Evolutionary conservation across 805 yeast species (phyloP).

Genomic region (Danielia reshetovae): DNA sequence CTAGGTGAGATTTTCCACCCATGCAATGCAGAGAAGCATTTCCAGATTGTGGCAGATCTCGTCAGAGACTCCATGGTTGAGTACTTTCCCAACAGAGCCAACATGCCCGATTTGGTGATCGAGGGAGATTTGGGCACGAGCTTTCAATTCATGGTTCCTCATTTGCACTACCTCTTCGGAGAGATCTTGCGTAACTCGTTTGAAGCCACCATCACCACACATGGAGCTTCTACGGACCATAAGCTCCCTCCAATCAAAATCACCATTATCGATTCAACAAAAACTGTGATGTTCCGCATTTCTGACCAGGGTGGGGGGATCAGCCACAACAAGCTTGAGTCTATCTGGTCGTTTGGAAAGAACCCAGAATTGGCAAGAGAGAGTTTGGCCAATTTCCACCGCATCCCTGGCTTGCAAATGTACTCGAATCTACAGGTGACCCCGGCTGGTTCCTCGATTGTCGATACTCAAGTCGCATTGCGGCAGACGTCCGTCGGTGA

Average conservation of each 20-base stretch:
- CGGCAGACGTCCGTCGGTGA: slow-evolving; percentile 42
- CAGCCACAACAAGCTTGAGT: slow-evolving; percentile 49
- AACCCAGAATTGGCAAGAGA: slow-evolving; percentile 54
- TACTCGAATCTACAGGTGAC: slow-evolving; percentile 41
- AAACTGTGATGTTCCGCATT: slow-evolving; percentile 68
- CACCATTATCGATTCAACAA: slow-evolving; percentile 62
- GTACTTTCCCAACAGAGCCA: slow-evolving; percentile 47
- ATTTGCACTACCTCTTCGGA: slow-evolving; percentile 80
- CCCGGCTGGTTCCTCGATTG: slow-evolving; percentile 36
- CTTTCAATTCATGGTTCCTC: slow-evolving; percentile 83
- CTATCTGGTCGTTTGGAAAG: slow-evolving; percentile 87
- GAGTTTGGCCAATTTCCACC: slow-evolving; percentile 63
- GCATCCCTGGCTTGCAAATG: slow-evolving; percentile 57
- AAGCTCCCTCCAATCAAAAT: slow-evolving; percentile 74
- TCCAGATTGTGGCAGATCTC: slow-evolving; percentile 51
- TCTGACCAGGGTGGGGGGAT: slow-evolving; percentile 93
- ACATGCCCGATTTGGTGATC: slow-evolving; percentile 71
- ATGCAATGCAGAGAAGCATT: slow-evolving; percentile 68
- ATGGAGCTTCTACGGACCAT: slow-evolving; percentile 22
- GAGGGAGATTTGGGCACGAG: slow-evolving; percentile 65
- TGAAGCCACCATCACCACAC: slow-evolving; percentile 67
- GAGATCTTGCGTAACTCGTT: slow-evolving; percentile 83
- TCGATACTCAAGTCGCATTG: slow-evolving; percentile 22
- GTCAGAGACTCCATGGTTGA: slow-evolving; percentile 49
- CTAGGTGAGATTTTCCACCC: slow-evolving; percentile 78